These are phyloP conservation scores for Neopestalotiopsis rosae DNA, from an alignment of 2,329 filamentous ascomycete genomes.

Conservation along the genomic window DNA sequence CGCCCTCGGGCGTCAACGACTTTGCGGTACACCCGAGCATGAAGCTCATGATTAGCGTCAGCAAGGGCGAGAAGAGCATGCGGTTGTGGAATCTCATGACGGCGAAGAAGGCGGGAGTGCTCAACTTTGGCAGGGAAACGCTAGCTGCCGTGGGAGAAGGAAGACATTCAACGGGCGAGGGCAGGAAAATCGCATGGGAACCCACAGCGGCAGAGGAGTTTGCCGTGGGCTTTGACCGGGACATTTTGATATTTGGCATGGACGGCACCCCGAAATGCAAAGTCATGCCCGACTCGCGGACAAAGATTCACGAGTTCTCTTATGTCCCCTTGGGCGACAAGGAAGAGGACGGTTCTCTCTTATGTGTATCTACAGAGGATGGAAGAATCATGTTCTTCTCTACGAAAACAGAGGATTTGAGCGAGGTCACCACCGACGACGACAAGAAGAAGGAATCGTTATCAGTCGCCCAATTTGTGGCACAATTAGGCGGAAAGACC, in stretches of 20 bases:
- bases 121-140: constrained; percentile 80
- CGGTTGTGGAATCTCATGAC: constrained; percentile 96
- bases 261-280: constrained; percentile 82
- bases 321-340: constrained; percentile 66
- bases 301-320: constrained; percentile 82
- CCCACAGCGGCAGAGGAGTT: constrained; percentile 73
- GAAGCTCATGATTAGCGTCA: constrained; percentile 94
- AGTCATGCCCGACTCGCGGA: constrained; percentile 69
- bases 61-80: constrained; percentile 89
- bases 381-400: constrained; percentile 85
- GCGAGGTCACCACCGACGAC: constrained; percentile 41
- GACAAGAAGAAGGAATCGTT: constrained; percentile 47
- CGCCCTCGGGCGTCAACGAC: constrained; percentile 89
- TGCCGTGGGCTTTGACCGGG: constrained; percentile 86
- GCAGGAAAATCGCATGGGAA: constrained; percentile 82
- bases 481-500: constrained; percentile 78
- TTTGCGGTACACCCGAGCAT: constrained; percentile 96
- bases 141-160: constrained; percentile 78
- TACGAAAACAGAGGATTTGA: constrained; percentile 59
- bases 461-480: constrained; percentile 69
- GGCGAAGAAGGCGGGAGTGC: constrained; percentile 90
- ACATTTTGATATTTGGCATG: constrained; percentile 84
- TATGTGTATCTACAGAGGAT: constrained; percentile 88
- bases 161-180: constrained; percentile 80
- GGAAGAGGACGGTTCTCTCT: constrained; percentile 58